A percentile compares a stretch with the other conserved stretches of the same genome.
Evolutionary conservation across 768 basidiomycete species (phyloP).

Genomic region (Auriscalpium orientale): DNA sequence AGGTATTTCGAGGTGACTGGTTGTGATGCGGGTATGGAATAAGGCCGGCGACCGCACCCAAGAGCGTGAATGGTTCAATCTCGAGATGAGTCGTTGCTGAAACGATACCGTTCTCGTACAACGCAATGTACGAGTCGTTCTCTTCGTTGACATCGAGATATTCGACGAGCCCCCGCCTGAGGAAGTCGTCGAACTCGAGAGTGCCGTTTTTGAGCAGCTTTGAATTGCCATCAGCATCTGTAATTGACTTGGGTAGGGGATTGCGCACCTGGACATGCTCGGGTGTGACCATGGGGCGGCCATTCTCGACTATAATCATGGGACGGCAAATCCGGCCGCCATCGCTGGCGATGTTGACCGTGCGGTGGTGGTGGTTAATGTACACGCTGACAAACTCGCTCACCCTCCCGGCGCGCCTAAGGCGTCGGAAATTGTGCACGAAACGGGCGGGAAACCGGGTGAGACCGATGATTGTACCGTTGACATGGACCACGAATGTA

Average conservation of each 20-base stretch:
- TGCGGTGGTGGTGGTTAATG: constrained; percentile 90
- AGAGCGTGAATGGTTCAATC: constrained; percentile 96
- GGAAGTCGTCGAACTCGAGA: constrained; percentile 89
- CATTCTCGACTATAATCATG: constrained; percentile 90
- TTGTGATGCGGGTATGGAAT: constrained; percentile 99
- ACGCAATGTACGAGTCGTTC: constrained; percentile 92
- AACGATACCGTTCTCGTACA: constrained; percentile 85
- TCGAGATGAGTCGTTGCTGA: constrained; percentile 88
- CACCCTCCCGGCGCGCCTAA: constrained; percentile 84
- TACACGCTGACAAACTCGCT: constrained; percentile 97
- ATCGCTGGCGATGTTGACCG: constrained; percentile 94
- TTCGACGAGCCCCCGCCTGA: constrained; percentile 87
- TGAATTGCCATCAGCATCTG: constrained; percentile 6
- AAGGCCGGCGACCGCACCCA: constrained; percentile 95
- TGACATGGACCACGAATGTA: constrained; percentile 93
- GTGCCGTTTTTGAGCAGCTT: constrained; percentile 75
- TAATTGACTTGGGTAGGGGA: not conserved
- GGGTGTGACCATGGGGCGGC: constrained; percentile 63
- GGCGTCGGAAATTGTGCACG: constrained; percentile 83
- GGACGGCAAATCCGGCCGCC: constrained; percentile 98
- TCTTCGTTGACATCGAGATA: constrained; percentile 99
- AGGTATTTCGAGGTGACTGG: constrained; percentile 97
- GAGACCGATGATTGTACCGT: constrained; percentile 91
- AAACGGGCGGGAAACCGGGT: constrained; percentile 82
- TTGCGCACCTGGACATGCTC: constrained; percentile 69